Base-by-base conservation (phyloP, 2,329 filamentous ascomycete species). In the Knufia petricola region DNA sequence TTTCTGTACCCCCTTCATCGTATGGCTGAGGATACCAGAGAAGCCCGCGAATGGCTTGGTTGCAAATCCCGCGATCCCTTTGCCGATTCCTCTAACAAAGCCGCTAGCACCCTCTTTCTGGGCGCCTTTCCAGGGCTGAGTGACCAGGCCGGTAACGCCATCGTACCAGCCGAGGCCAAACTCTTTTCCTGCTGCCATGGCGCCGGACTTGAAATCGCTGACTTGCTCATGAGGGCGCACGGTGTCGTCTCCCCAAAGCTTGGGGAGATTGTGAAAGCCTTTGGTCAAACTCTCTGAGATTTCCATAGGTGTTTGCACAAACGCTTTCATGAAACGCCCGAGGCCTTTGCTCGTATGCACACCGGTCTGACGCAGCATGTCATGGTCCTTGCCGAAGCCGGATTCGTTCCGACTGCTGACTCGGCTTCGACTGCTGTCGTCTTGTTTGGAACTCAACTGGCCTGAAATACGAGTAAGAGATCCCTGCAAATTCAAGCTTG, bases 201-300 rank as follows among this genome's bases (percentile, higher is more conserved):
- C 54, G 8, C 72, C 73, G 2, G 69, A 72, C 41, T 69, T 66
- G 50, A 72, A 66, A 9, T 71, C 73, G 3, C 65, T 72, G 40
- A 76, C 66, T 17, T 38, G 42, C 26, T 44, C 59, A 7, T 64
- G 63, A 10, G 65, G 61, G 3, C 70, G 62, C 26, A 74, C 68
- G 3, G 69, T 73, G 20, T 69, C 64, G 51, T 72, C 72, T 23
- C 72, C 72, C 50, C 75, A 77, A 1, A 77, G 63, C 26, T 68
- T 70, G 1, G 75, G 75, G 7, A 70, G 68, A 23, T 72, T 73
- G 49, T 75, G 72, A 48, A 77, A 71, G 2, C 75, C 75, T 28
- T 28, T 28, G 26, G 26, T 28, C 26, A 28, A 28, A 28, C 26
- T 28, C 54, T 75, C 61, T 1, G 69, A 67, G 19, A 77, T 52